Evolutionary conservation across 805 yeast species (phyloP).

Genomic region (Yamadazyma philogaea): DNA sequence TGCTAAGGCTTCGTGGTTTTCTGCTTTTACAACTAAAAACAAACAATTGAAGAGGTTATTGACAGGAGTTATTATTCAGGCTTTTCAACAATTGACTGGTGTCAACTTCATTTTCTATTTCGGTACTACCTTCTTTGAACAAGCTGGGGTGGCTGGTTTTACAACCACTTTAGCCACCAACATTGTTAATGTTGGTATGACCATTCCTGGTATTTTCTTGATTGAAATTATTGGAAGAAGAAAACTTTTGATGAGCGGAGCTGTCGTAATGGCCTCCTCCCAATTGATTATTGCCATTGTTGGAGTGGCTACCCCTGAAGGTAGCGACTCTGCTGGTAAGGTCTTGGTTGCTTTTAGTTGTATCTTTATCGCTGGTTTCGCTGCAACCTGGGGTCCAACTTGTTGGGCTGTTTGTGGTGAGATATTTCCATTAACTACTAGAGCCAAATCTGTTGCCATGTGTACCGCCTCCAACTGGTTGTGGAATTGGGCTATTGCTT

Average conservation of each 20-base stretch:
- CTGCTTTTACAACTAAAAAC: constrained; percentile 59
- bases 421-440: constrained; percentile 34
- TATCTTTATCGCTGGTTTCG: constrained; percentile 39
- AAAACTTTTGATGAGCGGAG: constrained; percentile 56
- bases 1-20: constrained; percentile 48
- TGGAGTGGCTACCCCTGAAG: constrained; percentile 41
- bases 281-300: constrained; percentile 47
- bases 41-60: constrained; percentile 44
- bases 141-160: constrained; percentile 57
- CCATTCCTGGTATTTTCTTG: constrained; percentile 35
- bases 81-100: constrained; percentile 88
- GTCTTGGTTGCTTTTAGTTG: constrained; percentile 37
- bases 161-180: constrained; percentile 42
- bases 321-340: constrained; percentile 28
- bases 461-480: constrained; percentile 42
- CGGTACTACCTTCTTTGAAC: constrained; percentile 77
- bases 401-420: constrained; percentile 40
- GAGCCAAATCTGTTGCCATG: constrained; percentile 39
- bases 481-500: constrained; percentile 42
- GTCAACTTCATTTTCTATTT: constrained; percentile 88
- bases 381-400: constrained; percentile 43
- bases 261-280: constrained; percentile 59
- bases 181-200: constrained; percentile 39
- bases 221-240: constrained; percentile 58
- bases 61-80: constrained; percentile 69